phyloP scores from a whole-genome alignment of 345 rosid genomes.

The Chamaenerion angustifolium region DNA sequence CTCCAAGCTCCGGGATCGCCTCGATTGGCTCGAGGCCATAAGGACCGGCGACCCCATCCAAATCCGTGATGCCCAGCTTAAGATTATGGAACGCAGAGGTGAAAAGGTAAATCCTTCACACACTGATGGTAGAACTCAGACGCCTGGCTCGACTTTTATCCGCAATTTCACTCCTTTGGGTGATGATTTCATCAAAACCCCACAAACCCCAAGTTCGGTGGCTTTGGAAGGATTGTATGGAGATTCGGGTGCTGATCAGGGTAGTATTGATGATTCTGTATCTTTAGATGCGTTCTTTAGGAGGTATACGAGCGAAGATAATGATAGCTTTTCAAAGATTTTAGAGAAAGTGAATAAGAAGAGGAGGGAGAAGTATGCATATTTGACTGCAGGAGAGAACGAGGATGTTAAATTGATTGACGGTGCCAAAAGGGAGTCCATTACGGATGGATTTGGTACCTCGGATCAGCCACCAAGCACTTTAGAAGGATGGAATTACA shows the following conservation, averaged over 20 bases:
- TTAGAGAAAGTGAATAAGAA: conserved; percentile 79
- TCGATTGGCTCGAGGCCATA: conserved; percentile 87
- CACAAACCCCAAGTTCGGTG: conserved; percentile 27
- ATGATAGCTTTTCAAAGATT: conserved; percentile 71
- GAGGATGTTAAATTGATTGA: conserved; percentile 28
- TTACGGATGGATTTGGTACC: conserved; percentile 91
- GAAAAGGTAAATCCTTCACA: conserved; percentile 19
- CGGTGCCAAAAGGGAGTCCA: conserved; percentile 53
- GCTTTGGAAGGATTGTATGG: conserved; percentile 22
- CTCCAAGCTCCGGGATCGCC: conserved; percentile 81
- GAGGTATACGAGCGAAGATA: conserved; percentile 86
- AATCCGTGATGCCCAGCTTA: conserved; percentile 87
- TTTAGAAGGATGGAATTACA: conserved; percentile 80
- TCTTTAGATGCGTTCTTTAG: conserved; percentile 72
- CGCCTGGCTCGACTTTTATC: conserved; percentile 78
- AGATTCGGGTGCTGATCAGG: conserved; percentile 22
- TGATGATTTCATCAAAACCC: conserved; percentile 57
- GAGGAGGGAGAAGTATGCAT: conserved; percentile 62
- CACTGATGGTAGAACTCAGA: conserved; percentile 30
- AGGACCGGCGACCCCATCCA: conserved; percentile 75
- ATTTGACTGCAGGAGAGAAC: conserved; percentile 52
- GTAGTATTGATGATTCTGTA: conserved; percentile 37
- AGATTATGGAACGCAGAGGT: conserved; percentile 85
- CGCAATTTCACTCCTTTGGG: conserved; percentile 71
- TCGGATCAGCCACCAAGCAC: conserved; percentile 86